A percentile compares a stretch with the other conserved stretches of the same genome.
These are phyloP conservation scores for Neoarthrinium moseri DNA, from an alignment of 2,329 filamentous ascomycete genomes.

Conservation along the genomic window DNA sequence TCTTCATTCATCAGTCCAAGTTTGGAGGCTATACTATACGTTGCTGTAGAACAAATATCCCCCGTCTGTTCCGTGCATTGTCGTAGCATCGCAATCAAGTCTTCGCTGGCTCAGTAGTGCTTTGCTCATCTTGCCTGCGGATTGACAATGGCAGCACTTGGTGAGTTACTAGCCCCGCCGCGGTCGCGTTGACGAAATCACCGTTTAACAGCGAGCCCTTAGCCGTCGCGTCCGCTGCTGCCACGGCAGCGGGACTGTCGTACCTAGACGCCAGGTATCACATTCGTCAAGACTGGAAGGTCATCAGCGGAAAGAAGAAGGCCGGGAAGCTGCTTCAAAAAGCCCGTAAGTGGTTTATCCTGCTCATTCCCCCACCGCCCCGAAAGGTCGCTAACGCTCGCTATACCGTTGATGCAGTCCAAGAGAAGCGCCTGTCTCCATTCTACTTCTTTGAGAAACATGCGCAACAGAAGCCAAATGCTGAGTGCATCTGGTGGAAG, in stretches of 20 bases:
- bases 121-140: too few relatives aligned
- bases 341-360: slow-evolving; percentile 45
- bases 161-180: too few relatives aligned
- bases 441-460: slow-evolving; percentile 66
- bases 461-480: slow-evolving; percentile 48
- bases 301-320: slow-evolving; percentile 40
- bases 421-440: slow-evolving; percentile 53
- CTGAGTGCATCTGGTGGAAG: slow-evolving; percentile 67
- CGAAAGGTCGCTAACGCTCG: neutral
- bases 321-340: slow-evolving; percentile 43
- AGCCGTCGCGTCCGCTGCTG: slow-evolving; percentile 29
- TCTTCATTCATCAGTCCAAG: too few relatives aligned
- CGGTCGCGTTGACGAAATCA: too few relatives aligned
- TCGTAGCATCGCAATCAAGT: too few relatives aligned
- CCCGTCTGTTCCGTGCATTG: too few relatives aligned
- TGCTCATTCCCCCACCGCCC: slow-evolving; percentile 8
- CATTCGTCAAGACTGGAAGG: slow-evolving; percentile 58
- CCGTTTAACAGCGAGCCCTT: neutral
- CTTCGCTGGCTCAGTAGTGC: too few relatives aligned
- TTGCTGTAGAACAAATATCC: too few relatives aligned
- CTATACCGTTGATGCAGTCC: slow-evolving; percentile 36
- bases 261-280: slow-evolving; percentile 72
- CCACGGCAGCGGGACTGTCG: slow-evolving; percentile 38
- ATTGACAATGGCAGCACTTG: too few relatives aligned
- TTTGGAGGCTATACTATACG: too few relatives aligned